These are phyloP conservation scores for Pseudocohnilembus persalinus DNA, from an alignment of 169 alveolate species.

Conservation along the genomic window DNA sequence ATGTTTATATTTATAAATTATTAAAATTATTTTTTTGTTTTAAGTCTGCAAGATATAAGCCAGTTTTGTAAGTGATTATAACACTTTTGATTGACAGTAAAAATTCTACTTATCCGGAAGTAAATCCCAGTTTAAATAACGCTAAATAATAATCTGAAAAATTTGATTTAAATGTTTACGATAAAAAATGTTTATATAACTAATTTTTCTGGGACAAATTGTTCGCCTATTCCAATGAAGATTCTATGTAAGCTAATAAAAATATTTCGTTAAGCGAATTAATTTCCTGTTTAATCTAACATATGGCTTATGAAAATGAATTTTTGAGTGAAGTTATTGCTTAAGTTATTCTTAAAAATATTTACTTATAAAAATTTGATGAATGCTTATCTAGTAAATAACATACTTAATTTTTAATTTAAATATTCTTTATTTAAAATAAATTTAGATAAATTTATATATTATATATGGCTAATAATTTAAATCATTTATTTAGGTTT, in stretches of 20 bases:
- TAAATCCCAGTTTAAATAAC: conserved; percentile 29
- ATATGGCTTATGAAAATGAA: conserved; percentile 25
- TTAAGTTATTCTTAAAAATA: conserved; percentile 24
- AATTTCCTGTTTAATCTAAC: too few relatives aligned
- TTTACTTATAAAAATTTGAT: conserved; percentile 30
- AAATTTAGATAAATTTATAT: too few relatives aligned
- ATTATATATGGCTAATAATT: too few relatives aligned
- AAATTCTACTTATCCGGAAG: conserved; percentile 6
- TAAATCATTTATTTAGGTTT: background rate
- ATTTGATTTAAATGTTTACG: background rate
- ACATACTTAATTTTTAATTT: background rate
- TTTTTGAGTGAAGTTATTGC: conserved; percentile 22
- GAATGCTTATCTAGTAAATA: conserved; percentile 23
- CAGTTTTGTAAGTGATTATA: background rate
- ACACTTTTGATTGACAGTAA: background rate
- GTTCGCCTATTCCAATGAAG: conserved; percentile 3
- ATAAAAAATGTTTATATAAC: conserved; percentile 16
- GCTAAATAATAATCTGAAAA: background rate
- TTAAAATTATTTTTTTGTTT: too few relatives aligned
- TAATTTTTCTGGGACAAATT: conserved; percentile 11
- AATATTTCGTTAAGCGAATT: conserved; percentile 2
- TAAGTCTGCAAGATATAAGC: background rate
- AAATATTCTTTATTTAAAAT: background rate
- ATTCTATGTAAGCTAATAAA: background rate
- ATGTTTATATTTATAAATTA: too few relatives aligned